Conservation (phyloP, 2,329 filamentous ascomycete genomes). For the Setomelanomma holmii region DNA sequence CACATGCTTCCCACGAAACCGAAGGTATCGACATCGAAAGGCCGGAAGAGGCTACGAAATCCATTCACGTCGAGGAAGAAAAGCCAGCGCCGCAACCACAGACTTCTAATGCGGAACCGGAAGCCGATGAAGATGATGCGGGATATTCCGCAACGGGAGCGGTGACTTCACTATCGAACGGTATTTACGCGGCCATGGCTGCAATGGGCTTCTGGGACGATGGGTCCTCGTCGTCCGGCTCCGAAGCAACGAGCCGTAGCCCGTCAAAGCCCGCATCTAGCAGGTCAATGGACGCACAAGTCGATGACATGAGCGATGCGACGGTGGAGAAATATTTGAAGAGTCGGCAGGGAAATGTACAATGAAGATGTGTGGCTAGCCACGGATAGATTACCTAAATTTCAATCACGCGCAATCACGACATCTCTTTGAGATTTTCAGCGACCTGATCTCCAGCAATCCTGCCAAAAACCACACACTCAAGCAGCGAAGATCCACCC, state of each 20-base stretch:
- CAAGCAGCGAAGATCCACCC: conserved; percentile 67
- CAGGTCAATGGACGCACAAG: conserved; percentile 22
- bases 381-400: background rate
- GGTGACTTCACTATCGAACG: conserved; percentile 25
- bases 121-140: conserved; percentile 15
- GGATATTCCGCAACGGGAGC: conserved; percentile 16
- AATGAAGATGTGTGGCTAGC: too few species aligned
- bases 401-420: background rate
- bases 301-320: conserved; percentile 33
- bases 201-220: conserved; percentile 43
- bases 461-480: conserved; percentile 70
- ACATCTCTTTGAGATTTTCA: background rate
- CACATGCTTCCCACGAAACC: background rate
- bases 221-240: conserved; percentile 25
- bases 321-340: conserved; percentile 32
- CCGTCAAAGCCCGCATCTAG: conserved; percentile 3
- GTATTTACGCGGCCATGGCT: conserved; percentile 36
- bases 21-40: background rate
- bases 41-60: background rate
- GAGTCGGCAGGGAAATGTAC: conserved; percentile 20
- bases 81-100: background rate
- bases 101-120: background rate
- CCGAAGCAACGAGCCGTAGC: conserved; percentile 4
- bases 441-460: conserved; percentile 56
- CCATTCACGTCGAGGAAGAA: background rate